A percentile compares a stretch with the other conserved stretches of the same genome.
Conservation (phyloP, 345 rosid genomes). For the Lepidium africanum region DNA sequence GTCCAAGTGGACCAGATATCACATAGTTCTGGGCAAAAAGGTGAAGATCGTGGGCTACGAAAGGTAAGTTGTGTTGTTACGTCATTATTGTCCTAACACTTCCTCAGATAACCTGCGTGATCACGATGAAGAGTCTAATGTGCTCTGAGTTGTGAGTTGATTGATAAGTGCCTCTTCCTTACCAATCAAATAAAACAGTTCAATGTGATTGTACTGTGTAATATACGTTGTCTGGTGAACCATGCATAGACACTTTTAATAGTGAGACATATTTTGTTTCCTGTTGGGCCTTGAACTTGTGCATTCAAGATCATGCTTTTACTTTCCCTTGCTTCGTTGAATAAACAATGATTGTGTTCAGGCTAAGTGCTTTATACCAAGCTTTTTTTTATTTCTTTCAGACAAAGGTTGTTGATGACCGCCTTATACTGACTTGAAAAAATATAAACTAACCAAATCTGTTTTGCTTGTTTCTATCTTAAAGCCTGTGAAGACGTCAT, state of each 20-base stretch:
- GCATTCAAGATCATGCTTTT: not conserved
- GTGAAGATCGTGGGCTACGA: conserved; percentile 44
- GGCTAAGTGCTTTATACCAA: not conserved
- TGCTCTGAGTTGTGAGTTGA: not conserved
- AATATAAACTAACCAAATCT: conserved; percentile 8
- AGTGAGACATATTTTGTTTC: not conserved
- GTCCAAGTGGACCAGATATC: conserved; percentile 40
- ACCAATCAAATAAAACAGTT: not conserved
- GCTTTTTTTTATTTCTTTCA: not conserved
- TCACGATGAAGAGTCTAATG: not conserved
- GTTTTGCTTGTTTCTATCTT: conserved; percentile 18
- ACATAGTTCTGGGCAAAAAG: conserved; percentile 44
- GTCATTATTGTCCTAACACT: not conserved
- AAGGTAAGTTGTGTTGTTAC: conserved; percentile 49
- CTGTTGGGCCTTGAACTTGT: not conserved
- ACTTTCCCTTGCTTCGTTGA: not conserved
- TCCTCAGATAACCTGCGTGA: conserved; percentile 8
- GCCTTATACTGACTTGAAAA: not conserved
- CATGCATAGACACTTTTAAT: not conserved
- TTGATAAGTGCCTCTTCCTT: not conserved
- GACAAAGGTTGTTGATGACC: not conserved
- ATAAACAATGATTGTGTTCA: not conserved
- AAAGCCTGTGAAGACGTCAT: conserved; percentile 56
- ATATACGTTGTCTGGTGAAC: not conserved
- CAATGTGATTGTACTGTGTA: not conserved